These are phyloP conservation scores for Russula sp. DNA, from an alignment of 768 basidiomycete species.

Conservation along the genomic window DNA sequence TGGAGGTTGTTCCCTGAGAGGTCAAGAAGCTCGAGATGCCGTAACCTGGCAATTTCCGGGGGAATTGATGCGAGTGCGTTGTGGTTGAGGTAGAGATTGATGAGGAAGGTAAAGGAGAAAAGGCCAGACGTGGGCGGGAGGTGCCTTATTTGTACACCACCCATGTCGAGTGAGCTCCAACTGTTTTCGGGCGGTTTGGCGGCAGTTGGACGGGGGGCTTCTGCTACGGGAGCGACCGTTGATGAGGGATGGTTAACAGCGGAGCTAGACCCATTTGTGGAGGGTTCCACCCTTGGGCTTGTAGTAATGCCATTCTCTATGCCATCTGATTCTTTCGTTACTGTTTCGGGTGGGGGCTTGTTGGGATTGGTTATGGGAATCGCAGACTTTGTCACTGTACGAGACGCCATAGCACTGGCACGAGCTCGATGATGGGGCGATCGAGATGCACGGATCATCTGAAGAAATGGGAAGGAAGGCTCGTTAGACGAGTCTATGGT, in stretches of 20 bases:
- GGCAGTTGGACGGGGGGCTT: conserved; percentile 60
- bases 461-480: conserved; percentile 3
- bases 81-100: conserved; percentile 94
- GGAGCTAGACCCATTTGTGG: conserved; percentile 38
- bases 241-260: conserved; percentile 67
- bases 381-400: conserved; percentile 81
- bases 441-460: conserved; percentile 83
- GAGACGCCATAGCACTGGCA: conserved; percentile 90
- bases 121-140: conserved; percentile 73
- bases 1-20: conserved; percentile 84
- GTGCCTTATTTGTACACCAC: conserved; percentile 90
- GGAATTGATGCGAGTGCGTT: conserved; percentile 79
- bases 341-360: conserved; percentile 46
- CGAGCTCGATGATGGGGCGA: conserved; percentile 93
- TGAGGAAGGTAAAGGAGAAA: conserved; percentile 88
- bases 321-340: conserved; percentile 35
- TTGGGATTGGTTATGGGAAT: conserved; percentile 94
- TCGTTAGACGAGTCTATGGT: conserved; percentile 18
- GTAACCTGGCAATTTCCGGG: conserved; percentile 76
- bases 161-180: conserved; percentile 95
- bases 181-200: conserved; percentile 66
- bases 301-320: conserved; percentile 24
- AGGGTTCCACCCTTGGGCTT: conserved; percentile 36
- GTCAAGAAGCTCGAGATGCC: conserved; percentile 86
- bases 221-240: conserved; percentile 68